Percentiles rank a stretch among this genome's conserved stretches.
phyloP scores from a whole-genome alignment of 495 filamentous ascomycete genomes.

The Delitschia confertaspora region DNA sequence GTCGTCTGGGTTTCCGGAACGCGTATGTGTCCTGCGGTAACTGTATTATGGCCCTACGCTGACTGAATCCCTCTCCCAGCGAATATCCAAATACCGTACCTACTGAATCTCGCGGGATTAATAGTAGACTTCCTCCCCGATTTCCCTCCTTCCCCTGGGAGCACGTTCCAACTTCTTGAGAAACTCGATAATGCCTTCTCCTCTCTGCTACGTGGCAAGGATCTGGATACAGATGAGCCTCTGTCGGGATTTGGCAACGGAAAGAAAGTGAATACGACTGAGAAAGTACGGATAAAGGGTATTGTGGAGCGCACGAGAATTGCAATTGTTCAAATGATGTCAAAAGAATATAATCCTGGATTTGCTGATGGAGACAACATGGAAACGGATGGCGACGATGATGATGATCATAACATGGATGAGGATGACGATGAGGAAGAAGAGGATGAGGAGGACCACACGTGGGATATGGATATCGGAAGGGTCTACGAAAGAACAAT shows the following conservation, averaged over 20 bases:
- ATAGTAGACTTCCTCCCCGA: slow-evolving; percentile 54
- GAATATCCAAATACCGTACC: slow-evolving; percentile 70
- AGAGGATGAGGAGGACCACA: slow-evolving; percentile 32
- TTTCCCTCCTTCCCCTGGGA: slow-evolving; percentile 55
- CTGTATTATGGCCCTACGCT: neutral
- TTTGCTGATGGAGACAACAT: slow-evolving; percentile 32
- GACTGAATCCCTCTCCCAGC: slow-evolving; percentile 41
- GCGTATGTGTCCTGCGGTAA: slow-evolving; percentile 45
- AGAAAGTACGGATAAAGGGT: slow-evolving; percentile 76
- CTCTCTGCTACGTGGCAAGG: slow-evolving; percentile 56
- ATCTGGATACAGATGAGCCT: slow-evolving; percentile 53
- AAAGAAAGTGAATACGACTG: slow-evolving; percentile 45
- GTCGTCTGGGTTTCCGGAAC: slow-evolving; percentile 76
- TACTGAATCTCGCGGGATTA: slow-evolving; percentile 66
- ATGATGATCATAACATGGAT: slow-evolving; percentile 33
- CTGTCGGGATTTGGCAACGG: slow-evolving; percentile 56
- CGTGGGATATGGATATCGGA: slow-evolving; percentile 59
- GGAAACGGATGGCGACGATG: slow-evolving; percentile 33
- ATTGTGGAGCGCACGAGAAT: slow-evolving; percentile 63
- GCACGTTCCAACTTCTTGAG: slow-evolving; percentile 57
- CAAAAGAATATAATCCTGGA: slow-evolving; percentile 28
- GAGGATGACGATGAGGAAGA: slow-evolving; percentile 35
- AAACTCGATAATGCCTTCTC: slow-evolving; percentile 75
- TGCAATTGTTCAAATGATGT: slow-evolving; percentile 55
- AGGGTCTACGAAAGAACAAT: slow-evolving; percentile 73